These are phyloP conservation scores for Colletotrichum sp. DNA, from an alignment of 2,329 filamentous ascomycete genomes.

Conservation along the genomic window DNA sequence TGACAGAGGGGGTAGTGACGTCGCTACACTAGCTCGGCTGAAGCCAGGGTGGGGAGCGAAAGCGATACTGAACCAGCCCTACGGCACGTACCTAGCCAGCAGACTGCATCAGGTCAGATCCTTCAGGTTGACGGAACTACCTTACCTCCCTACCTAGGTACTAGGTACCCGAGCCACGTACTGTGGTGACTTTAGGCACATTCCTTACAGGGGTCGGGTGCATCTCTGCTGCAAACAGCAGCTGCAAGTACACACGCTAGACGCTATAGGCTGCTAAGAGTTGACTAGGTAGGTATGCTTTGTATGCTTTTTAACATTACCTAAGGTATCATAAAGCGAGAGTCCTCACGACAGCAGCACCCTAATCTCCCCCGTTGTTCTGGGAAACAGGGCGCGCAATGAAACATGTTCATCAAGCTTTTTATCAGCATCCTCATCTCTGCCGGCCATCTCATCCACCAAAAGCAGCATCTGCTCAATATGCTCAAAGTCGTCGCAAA, in stretches of 20 bases:
- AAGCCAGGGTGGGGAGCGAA: background rate
- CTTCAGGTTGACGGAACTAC: background rate
- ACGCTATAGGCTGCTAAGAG: background rate
- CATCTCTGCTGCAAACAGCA: background rate
- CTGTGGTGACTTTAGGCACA: background rate
- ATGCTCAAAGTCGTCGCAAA: conserved; percentile 82
- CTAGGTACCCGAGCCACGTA: background rate
- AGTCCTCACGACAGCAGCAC: conserved; percentile 57
- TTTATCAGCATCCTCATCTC: conserved; percentile 27
- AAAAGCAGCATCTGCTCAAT: conserved; percentile 55
- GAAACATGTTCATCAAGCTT: conserved; percentile 32
- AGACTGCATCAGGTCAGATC: background rate
- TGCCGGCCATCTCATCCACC: conserved; percentile 39
- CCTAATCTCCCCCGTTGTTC: conserved; percentile 65
- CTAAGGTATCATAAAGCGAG: background rate
- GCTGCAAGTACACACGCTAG: background rate
- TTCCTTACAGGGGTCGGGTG: background rate
- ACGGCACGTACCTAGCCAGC: background rate
- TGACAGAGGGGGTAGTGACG: conserved; percentile 6
- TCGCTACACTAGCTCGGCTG: background rate
- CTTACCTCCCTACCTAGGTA: too few species aligned
- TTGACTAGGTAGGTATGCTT: background rate
- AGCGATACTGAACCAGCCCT: background rate
- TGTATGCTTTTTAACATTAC: background rate
- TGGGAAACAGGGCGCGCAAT: conserved; percentile 56